These are phyloP conservation scores for Flueggea neowawraea DNA, from an alignment of 441 rosid genomes.

Conservation along the genomic window DNA sequence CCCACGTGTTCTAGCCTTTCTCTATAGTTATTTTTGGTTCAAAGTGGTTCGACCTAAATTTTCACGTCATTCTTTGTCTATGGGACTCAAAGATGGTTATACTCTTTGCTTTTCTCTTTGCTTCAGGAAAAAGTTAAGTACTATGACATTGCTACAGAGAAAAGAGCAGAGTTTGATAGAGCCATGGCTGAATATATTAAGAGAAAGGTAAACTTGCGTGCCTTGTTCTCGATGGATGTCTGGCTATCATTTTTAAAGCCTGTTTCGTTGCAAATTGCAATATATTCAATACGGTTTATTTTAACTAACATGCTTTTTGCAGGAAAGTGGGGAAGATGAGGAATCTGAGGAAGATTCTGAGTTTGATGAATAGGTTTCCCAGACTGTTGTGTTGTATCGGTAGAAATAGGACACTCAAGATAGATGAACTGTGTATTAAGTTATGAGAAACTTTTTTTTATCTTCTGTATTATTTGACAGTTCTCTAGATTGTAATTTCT, in stretches of 20 bases:
- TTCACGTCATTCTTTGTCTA: neutral
- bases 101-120: slow-evolving; percentile 7
- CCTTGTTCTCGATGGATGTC: neutral
- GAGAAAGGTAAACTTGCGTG: slow-evolving; percentile 46
- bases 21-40: neutral
- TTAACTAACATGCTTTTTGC: slow-evolving; percentile 17
- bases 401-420: slow-evolving; percentile 17
- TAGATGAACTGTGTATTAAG: slow-evolving; percentile 15
- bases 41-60: neutral
- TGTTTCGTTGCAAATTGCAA: slow-evolving; percentile 1
- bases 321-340: slow-evolving; percentile 63
- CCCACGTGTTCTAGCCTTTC: neutral
- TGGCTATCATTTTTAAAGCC: neutral
- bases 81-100: neutral
- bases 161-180: slow-evolving; percentile 80
- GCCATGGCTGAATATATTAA: slow-evolving; percentile 65
- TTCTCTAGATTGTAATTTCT: no score
- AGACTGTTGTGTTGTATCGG: slow-evolving; percentile 2
- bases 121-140: slow-evolving; percentile 84
- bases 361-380: slow-evolving; percentile 36
- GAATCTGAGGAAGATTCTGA: slow-evolving; percentile 65
- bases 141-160: slow-evolving; percentile 82
- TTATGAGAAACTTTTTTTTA: neutral
- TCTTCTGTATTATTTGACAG: no score
- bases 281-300: neutral